These are phyloP conservation scores for Xylariales sp. DNA, from an alignment of 2,329 filamentous ascomycete genomes.

Conservation along the genomic window DNA sequence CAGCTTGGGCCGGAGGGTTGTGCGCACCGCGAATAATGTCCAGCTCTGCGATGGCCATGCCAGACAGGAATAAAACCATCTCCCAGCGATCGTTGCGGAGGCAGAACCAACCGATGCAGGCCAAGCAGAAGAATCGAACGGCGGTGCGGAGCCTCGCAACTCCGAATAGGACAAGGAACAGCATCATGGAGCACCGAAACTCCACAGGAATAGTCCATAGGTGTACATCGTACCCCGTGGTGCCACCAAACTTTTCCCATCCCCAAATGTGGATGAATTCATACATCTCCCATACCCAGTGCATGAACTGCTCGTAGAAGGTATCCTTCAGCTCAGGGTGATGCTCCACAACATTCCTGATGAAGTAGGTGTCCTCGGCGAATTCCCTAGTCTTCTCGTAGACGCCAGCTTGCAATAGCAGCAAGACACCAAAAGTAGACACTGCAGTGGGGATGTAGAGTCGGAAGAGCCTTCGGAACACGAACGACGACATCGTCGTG, in stretches of 20 bases:
- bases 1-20: conserved; percentile 14
- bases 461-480: conserved; percentile 47
- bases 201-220: conserved; percentile 62
- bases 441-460: conserved; percentile 47
- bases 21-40: conserved; percentile 46
- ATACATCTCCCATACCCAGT: conserved; percentile 45
- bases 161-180: conserved; percentile 50
- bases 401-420: conserved; percentile 38
- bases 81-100: conserved; percentile 50
- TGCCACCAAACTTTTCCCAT: conserved; percentile 44
- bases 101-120: conserved; percentile 35
- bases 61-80: conserved; percentile 49
- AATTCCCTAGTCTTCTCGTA: conserved; percentile 47
- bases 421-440: conserved; percentile 43
- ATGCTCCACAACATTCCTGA: conserved; percentile 45
- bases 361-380: conserved; percentile 34
- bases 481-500: conserved; percentile 41
- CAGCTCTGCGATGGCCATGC: conserved; percentile 51
- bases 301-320: conserved; percentile 32
- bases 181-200: conserved; percentile 52
- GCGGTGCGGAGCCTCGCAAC: conserved; percentile 40
- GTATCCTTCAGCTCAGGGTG: conserved; percentile 37
- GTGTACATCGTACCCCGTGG: conserved; percentile 51
- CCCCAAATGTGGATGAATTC: conserved; percentile 46
- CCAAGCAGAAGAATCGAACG: conserved; percentile 38